These are phyloP conservation scores for Suillus subalutaceus DNA, from an alignment of 768 basidiomycete genomes.

Conservation along the genomic window DNA sequence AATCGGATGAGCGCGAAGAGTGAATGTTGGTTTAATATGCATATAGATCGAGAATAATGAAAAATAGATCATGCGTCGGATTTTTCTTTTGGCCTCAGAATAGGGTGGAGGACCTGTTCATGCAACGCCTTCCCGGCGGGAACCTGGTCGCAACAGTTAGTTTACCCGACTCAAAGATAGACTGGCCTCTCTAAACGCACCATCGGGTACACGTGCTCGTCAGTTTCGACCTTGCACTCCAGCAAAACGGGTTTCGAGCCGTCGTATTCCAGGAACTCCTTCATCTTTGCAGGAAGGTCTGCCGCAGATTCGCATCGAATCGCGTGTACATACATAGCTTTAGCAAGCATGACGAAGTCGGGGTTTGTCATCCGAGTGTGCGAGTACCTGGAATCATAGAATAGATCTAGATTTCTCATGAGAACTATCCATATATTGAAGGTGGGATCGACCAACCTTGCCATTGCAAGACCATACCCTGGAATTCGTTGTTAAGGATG, in stretches of 20 bases:
- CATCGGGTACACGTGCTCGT: constrained; percentile 93
- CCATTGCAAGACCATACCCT: constrained; percentile 99
- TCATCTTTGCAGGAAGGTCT: constrained; percentile 94
- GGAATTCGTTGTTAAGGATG: constrained; percentile 94
- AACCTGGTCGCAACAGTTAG: constrained; percentile 47
- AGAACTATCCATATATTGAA: background rate
- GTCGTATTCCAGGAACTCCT: constrained; percentile 97
- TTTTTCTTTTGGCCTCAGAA: constrained; percentile 36
- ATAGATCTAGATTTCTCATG: constrained; percentile 62
- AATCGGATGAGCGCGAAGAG: constrained; percentile 12
- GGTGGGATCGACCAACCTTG: constrained; percentile 62
- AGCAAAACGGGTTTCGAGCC: constrained; percentile 83
- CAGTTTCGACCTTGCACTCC: constrained; percentile 85
- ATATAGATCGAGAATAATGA: background rate
- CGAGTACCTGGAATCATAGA: constrained; percentile 96
- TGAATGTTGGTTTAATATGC: background rate
- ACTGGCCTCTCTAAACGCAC: constrained; percentile 39
- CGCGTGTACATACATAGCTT: constrained; percentile 92
- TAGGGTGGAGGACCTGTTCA: constrained; percentile 83
- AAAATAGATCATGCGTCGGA: constrained; percentile 23
- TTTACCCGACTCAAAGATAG: background rate
- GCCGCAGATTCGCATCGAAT: constrained; percentile 69
- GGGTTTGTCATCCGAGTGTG: constrained; percentile 97
- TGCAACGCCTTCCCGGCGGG: constrained; percentile 94
- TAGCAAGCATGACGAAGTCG: constrained; percentile 87